A percentile compares a stretch with the other conserved stretches of the same genome.
Conservation (phyloP, 768 basidiomycete genomes). For the Kwoniella dendrophila region DNA sequence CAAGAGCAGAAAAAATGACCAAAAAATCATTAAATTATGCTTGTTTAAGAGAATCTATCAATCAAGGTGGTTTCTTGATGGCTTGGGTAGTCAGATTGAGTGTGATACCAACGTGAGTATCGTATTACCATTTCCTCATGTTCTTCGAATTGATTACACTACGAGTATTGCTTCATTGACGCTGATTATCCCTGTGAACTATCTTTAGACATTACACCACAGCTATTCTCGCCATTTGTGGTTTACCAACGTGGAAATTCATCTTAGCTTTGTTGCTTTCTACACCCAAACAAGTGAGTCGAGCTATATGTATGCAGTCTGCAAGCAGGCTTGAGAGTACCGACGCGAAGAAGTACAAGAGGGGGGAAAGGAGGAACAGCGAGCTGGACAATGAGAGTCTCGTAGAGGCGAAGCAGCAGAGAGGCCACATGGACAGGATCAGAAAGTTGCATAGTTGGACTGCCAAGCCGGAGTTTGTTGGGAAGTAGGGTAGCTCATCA, state of each 20-base stretch:
- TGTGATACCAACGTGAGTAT: constrained; percentile 43
- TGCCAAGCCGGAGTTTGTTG: no score
- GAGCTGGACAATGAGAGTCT: no score
- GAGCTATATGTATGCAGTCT: background rate
- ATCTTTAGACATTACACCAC: constrained; percentile 56
- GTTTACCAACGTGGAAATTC: constrained; percentile 78
- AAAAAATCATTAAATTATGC: constrained; percentile 61
- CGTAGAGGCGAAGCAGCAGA: no score
- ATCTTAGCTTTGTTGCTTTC: constrained; percentile 77
- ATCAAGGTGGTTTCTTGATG: constrained; percentile 80
- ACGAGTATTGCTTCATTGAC: constrained; percentile 61
- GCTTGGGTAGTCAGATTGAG: constrained; percentile 45
- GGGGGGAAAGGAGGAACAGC: no score
- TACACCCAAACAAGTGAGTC: constrained; percentile 76
- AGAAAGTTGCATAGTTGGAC: no score
- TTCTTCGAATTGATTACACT: constrained; percentile 63
- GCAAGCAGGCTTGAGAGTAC: no score
- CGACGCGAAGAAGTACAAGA: no score
- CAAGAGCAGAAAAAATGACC: constrained; percentile 75
- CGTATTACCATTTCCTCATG: background rate
- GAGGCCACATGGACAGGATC: no score
- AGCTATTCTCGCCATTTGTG: constrained; percentile 83
- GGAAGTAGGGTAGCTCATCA: no score
- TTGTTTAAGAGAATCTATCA: constrained; percentile 65
- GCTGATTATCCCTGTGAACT: background rate